These are phyloP conservation scores for Pseudozyma thailandica DNA, from an alignment of 1,284 basidiomycete genomes.

Conservation along the genomic window DNA sequence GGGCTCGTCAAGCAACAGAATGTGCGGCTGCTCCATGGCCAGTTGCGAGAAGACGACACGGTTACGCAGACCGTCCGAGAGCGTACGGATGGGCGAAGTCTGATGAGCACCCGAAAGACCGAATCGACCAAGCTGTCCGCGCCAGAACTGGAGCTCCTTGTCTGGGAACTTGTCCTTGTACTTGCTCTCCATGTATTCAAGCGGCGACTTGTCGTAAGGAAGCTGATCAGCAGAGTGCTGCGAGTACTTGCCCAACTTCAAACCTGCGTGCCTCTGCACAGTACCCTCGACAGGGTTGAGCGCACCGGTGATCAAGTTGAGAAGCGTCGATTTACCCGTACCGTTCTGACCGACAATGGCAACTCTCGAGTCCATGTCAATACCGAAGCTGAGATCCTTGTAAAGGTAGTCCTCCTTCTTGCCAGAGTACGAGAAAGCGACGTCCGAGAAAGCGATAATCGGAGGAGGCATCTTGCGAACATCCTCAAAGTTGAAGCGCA, in stretches of 20 bases:
- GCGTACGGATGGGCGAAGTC: slow-evolving; percentile 87
- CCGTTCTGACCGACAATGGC: slow-evolving; percentile 99
- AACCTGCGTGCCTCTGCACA: slow-evolving; percentile 83
- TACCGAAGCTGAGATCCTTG: slow-evolving; percentile 86
- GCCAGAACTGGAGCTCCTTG: slow-evolving; percentile 92
- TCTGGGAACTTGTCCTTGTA: slow-evolving; percentile 81
- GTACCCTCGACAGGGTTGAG: slow-evolving; percentile 86
- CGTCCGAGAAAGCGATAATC: slow-evolving; percentile 93
- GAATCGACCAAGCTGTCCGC: slow-evolving; percentile 92
- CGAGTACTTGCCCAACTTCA: slow-evolving; percentile 91
- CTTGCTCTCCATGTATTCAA: slow-evolving; percentile 87
- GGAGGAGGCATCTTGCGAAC: slow-evolving; percentile 92
- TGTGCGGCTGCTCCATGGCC: slow-evolving; percentile 70
- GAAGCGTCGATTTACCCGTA: slow-evolving; percentile 95
- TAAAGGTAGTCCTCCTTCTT: slow-evolving; percentile 86
- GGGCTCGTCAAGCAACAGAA: slow-evolving; percentile 72
- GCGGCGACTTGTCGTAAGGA: slow-evolving; percentile 89
- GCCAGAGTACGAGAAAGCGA: slow-evolving; percentile 94
- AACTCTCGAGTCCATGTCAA: slow-evolving; percentile 86
- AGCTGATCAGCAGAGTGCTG: slow-evolving; percentile 99
- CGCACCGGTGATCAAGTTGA: slow-evolving; percentile 89
- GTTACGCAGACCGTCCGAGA: slow-evolving; percentile 93
- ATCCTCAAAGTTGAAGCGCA: slow-evolving; percentile 96
- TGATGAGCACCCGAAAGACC: slow-evolving; percentile 94
- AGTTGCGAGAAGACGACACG: slow-evolving; percentile 92